These are phyloP conservation scores for Trichosporon sp. DNA, from an alignment of 1,284 basidiomycete genomes.

Conservation along the genomic window DNA sequence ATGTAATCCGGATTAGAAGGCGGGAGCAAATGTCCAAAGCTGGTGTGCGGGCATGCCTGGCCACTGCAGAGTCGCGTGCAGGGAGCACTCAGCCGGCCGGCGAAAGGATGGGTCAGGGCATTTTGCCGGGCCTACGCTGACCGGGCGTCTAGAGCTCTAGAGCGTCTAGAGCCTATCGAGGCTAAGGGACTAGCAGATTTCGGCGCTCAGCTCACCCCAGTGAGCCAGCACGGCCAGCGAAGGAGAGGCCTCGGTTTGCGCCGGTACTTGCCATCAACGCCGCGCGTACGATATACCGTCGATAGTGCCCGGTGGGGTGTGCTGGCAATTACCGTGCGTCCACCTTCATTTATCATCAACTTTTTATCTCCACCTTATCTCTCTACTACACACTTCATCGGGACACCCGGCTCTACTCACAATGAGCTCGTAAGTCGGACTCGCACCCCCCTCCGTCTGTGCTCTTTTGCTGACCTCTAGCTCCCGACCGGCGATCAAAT, in stretches of 20 bases:
- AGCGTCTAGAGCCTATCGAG: neutral
- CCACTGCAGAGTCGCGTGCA: too few relatives aligned
- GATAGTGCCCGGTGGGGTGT: neutral
- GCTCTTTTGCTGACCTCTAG: neutral
- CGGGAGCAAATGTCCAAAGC: neutral
- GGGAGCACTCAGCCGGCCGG: too few relatives aligned
- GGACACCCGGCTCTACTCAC: constrained; percentile 6
- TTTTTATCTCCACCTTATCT: neutral
- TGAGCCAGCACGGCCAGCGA: neutral
- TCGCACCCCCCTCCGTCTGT: neutral
- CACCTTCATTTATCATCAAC: neutral
- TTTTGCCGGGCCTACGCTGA: too few relatives aligned
- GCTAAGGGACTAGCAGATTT: constrained; percentile 3
- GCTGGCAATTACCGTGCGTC: constrained; percentile 18
- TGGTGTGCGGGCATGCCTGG: too few relatives aligned
- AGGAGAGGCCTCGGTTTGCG: too few relatives aligned
- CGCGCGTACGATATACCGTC: neutral
- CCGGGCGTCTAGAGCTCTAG: too few relatives aligned
- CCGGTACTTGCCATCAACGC: neutral
- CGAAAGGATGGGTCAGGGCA: too few relatives aligned
- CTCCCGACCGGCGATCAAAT: constrained; percentile 61
- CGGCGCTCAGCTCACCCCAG: neutral
- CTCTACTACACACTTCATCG: neutral
- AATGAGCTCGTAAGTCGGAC: constrained; percentile 1
- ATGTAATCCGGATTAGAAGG: neutral